These are phyloP conservation scores for Auxenochlorella pyrenoidosa DNA, from an alignment of 139 green algal genomes.

Conservation along the genomic window DNA sequence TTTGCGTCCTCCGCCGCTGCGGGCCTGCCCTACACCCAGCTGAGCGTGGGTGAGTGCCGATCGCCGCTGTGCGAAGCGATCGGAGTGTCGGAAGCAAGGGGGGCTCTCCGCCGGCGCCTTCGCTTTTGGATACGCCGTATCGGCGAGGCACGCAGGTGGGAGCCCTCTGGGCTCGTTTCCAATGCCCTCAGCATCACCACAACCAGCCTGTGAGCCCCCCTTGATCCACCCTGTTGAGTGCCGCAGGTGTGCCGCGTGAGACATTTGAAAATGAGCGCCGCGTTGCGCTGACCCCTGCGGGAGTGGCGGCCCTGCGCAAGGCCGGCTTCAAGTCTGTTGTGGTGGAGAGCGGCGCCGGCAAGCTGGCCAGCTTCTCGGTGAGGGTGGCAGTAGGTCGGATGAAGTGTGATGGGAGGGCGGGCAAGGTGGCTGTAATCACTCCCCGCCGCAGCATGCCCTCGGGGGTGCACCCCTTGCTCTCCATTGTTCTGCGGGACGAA, in stretches of 20 bases:
- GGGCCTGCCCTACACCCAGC: constrained; percentile 32
- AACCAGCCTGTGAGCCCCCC: neutral
- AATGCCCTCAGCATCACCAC: neutral
- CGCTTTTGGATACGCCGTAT: neutral
- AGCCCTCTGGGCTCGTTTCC: neutral
- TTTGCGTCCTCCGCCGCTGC: constrained; percentile 31
- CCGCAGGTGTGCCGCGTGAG: constrained; percentile 81
- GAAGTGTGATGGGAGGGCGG: too few relatives aligned
- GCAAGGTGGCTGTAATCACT: too few relatives aligned
- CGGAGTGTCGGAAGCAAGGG: neutral
- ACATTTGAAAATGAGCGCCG: constrained; percentile 66
- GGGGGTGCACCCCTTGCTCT: too few relatives aligned
- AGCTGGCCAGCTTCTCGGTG: constrained; percentile 74
- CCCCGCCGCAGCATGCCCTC: too few relatives aligned
- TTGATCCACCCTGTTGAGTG: neutral
- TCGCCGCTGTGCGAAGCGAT: neutral
- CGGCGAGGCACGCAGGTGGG: neutral
- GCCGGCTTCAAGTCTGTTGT: constrained; percentile 78
- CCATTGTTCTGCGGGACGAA: too few relatives aligned
- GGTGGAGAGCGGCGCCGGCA: constrained; percentile 79
- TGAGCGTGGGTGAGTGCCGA: constrained; percentile 34
- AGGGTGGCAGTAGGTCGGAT: neutral
- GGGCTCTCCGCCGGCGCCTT: neutral
- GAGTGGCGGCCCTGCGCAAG: constrained; percentile 72
- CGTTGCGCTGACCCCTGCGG: constrained; percentile 76